Percentiles rank a stretch among this genome's conserved stretches.
phyloP scores from a whole-genome alignment of 208 protist genomes.

The Novymonas esmeraldas region DNA sequence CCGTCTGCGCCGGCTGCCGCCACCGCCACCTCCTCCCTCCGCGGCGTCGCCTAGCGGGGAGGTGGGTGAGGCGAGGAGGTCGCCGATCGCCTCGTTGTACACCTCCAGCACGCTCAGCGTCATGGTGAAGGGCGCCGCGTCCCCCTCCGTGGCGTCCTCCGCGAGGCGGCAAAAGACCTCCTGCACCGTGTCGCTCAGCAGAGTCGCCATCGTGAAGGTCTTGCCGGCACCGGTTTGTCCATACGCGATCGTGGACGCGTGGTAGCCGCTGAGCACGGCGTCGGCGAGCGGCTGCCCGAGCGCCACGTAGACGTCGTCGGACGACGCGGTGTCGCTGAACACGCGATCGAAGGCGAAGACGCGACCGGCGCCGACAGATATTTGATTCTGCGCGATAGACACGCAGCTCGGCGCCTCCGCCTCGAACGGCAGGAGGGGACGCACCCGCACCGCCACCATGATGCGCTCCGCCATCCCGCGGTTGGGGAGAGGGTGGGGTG shows the following conservation, averaged over 20 bases:
- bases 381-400: constrained; percentile 53
- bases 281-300: constrained; percentile 77
- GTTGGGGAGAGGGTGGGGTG: too few species aligned
- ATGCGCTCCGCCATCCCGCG: constrained; percentile 65
- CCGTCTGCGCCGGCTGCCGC: background rate
- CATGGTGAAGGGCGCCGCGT: constrained; percentile 21
- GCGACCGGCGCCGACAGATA: constrained; percentile 83
- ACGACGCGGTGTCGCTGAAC: constrained; percentile 61
- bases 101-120: constrained; percentile 90
- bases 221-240: constrained; percentile 96
- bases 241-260: constrained; percentile 94
- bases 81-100: constrained; percentile 94
- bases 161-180: constrained; percentile 79
- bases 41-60: too few species aligned
- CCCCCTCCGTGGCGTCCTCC: constrained; percentile 46
- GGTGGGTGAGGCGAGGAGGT: constrained; percentile 60
- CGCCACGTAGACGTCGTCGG: constrained; percentile 75
- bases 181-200: constrained; percentile 80
- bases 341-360: constrained; percentile 93
- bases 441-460: constrained; percentile 85
- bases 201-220: constrained; percentile 93
- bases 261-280: constrained; percentile 88
- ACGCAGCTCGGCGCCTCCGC: constrained; percentile 47
- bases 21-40: background rate
- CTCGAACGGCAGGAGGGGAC: constrained; percentile 87